Percentiles rank a stretch among this genome's conserved stretches.
These are phyloP conservation scores for Raffaelea albimanens DNA, from an alignment of 2,329 filamentous ascomycete species.

Conservation along the genomic window DNA sequence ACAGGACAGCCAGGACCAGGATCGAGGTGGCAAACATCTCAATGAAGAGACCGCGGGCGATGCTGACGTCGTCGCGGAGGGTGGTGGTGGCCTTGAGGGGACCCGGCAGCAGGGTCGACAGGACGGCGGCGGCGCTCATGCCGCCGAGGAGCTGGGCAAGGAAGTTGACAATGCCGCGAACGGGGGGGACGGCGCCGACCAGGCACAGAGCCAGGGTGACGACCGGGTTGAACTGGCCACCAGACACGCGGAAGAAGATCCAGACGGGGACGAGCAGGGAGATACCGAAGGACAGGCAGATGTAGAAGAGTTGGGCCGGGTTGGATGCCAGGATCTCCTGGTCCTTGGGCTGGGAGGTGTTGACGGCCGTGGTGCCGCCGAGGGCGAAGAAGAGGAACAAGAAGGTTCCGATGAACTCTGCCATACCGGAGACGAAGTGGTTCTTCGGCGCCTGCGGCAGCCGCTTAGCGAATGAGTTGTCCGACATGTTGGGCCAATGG, in stretches of 20 bases:
- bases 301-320: slow-evolving; percentile 33
- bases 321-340: slow-evolving; percentile 14
- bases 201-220: slow-evolving; percentile 49
- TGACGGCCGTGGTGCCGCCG: slow-evolving; percentile 18
- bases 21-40: slow-evolving; percentile 58
- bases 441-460: slow-evolving; percentile 18
- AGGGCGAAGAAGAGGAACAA: slow-evolving; percentile 36
- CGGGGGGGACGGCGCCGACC: slow-evolving; percentile 43
- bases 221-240: slow-evolving; percentile 41
- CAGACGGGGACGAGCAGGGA: slow-evolving; percentile 44
- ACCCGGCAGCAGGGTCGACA: slow-evolving; percentile 48
- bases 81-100: slow-evolving; percentile 43
- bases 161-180: slow-evolving; percentile 42
- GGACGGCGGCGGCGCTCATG: slow-evolving; percentile 49
- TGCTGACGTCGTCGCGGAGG: slow-evolving; percentile 39
- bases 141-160: slow-evolving; percentile 48
- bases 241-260: slow-evolving; percentile 46
- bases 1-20: slow-evolving; percentile 55
- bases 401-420: slow-evolving; percentile 44
- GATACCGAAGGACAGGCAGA: slow-evolving; percentile 39
- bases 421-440: slow-evolving; percentile 30
- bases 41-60: slow-evolving; percentile 53
- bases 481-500: too few relatives aligned
- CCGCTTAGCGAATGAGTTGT: slow-evolving; percentile 5
- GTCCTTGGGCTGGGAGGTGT: slow-evolving; percentile 12